These are phyloP conservation scores for Magnaporthiopsis incrustans DNA, from an alignment of 2,329 filamentous ascomycete species.

Conservation along the genomic window DNA sequence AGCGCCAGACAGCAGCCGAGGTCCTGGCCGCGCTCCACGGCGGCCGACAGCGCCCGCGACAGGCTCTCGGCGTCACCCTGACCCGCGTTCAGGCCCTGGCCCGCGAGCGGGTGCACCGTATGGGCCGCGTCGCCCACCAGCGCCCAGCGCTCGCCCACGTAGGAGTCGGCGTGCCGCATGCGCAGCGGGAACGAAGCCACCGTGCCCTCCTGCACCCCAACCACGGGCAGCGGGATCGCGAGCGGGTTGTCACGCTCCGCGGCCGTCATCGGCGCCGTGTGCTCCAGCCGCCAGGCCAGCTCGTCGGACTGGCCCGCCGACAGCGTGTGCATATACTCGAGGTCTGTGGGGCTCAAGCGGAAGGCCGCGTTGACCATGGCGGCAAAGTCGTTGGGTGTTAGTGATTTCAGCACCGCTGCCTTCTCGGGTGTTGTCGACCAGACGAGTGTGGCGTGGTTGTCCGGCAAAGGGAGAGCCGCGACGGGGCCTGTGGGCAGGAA, in stretches of 20 bases:
- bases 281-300: slow-evolving; percentile 68
- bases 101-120: slow-evolving; percentile 87
- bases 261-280: slow-evolving; percentile 32
- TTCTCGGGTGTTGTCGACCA: slow-evolving; percentile 87
- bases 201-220: slow-evolving; percentile 67
- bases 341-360: slow-evolving; percentile 68
- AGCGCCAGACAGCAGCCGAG: slow-evolving; percentile 71
- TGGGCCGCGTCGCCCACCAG: slow-evolving; percentile 93
- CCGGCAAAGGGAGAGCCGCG: slow-evolving; percentile 83
- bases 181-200: slow-evolving; percentile 87
- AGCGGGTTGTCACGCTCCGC: slow-evolving; percentile 39
- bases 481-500: slow-evolving; percentile 90
- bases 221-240: slow-evolving; percentile 56
- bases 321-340: slow-evolving; percentile 72
- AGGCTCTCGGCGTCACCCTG: slow-evolving; percentile 82
- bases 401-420: slow-evolving; percentile 69
- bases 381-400: slow-evolving; percentile 65
- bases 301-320: slow-evolving; percentile 59
- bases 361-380: slow-evolving; percentile 93
- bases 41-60: slow-evolving; percentile 63
- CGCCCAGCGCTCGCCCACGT: slow-evolving; percentile 82
- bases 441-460: slow-evolving; percentile 75
- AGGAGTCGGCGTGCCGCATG: slow-evolving; percentile 88
- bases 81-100: slow-evolving; percentile 90
- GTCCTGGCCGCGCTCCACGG: slow-evolving; percentile 78